Base-by-base conservation (phyloP, 202 grass and related monocot species). In the Setaria viridis region DNA sequence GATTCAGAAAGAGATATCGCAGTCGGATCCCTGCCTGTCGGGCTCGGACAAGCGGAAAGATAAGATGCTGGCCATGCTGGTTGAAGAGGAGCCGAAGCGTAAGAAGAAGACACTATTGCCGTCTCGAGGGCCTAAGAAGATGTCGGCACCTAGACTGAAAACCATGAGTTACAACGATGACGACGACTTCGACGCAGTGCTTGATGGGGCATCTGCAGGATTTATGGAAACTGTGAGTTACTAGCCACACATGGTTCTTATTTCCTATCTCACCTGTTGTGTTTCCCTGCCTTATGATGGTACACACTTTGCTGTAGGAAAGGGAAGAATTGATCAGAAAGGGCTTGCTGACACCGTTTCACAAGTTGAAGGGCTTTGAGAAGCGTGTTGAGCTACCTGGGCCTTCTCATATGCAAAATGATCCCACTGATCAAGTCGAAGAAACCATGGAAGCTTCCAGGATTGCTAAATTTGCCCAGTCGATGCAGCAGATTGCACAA, bases 181-280 rank as follows among this genome's bases (percentile, higher is more conserved):
- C 65, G 69, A 81, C 1, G 90, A 94, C 79, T 98, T 95, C 30
- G 96, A 98, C 33, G 67, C 91, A 19, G 86, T 87, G 37, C 85
- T 98, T 42, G 93, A 98, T 78, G 91, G 88, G 63, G 91, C 96
- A 56, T 95, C 93, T 77, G 70, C 76, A 7, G 90, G 93, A 34
- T 98, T 98, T 88, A 94, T 95, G 88, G 93, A 98, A 90, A 95
- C 93, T 42, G 96, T 98, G 92, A 94, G 88, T 62, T n/a, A 25
- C 41, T 25, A 46, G 16, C 71, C 55, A n/a, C n/a, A 5, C 5
- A 33, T 19, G 13, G 15, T 82, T 51, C 15, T 62, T 3, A 10
- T 83, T 20, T 45, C n/a, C 49, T 85, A 11, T 33, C 68, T 17
- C 46, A 1, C 72, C 70, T 79, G 11, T 14, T 4, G 12, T 86